Percentiles rank a stretch among this genome's conserved stretches.
Conservation (phyloP, 768 basidiomycete species). For the Mrakia hoshinonis region DNA sequence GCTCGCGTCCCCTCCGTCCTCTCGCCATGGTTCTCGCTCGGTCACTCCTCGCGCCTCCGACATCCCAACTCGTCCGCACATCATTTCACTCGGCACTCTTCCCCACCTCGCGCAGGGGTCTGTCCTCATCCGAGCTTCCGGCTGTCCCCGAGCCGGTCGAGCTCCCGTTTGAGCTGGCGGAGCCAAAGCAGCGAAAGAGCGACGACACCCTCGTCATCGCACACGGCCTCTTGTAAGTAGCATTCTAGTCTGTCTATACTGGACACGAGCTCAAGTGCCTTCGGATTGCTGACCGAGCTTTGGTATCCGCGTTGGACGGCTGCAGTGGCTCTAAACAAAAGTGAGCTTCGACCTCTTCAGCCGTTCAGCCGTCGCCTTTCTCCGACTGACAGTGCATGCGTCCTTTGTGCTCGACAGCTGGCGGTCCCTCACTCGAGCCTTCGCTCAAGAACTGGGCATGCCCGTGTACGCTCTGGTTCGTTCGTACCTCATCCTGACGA, state of each 20-base stretch:
- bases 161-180: conserved; percentile 25
- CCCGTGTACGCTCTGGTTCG: conserved; percentile 65
- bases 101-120: not conserved
- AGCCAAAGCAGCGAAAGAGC: not conserved
- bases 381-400: not conserved
- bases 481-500: not conserved
- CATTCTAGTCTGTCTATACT: too few relatives aligned
- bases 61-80: not conserved
- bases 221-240: conserved; percentile 24
- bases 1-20: not conserved
- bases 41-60: not conserved
- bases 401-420: conserved; percentile 43
- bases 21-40: conserved; percentile 3
- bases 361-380: not conserved
- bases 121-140: not conserved
- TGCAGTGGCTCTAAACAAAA: conserved; percentile 78
- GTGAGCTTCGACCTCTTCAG: not conserved
- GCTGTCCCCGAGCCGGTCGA: conserved; percentile 13
- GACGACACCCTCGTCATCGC: conserved; percentile 26
- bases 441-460: conserved; percentile 55
- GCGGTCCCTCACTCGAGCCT: conserved; percentile 67
- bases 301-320: not conserved
- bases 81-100: not conserved
- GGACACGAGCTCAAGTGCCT: not conserved
- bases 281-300: not conserved